Percentiles rank a stretch among this genome's conserved stretches.
phyloP scores from a whole-genome alignment of 345 rosid genomes.

The Camelina hispida region DNA sequence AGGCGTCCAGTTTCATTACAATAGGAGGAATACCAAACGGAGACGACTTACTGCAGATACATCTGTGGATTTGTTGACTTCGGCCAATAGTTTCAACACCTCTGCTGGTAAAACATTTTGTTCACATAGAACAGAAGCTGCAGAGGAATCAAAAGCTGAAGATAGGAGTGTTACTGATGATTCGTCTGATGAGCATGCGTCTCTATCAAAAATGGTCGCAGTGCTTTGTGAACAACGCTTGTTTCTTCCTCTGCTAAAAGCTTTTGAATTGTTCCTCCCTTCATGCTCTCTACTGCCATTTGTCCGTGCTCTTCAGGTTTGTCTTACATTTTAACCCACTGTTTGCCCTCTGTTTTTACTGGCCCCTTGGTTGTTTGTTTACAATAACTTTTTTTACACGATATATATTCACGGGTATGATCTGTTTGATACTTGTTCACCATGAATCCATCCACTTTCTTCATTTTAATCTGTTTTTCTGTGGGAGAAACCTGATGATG shows the following conservation, averaged over 20 bases:
- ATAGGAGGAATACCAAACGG: conserved; percentile 85
- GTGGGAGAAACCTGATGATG: conserved; percentile 29
- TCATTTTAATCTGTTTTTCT: background rate
- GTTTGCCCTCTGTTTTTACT: conserved; percentile 7
- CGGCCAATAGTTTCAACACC: conserved; percentile 48
- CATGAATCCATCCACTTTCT: conserved; percentile 16
- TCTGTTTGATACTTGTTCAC: conserved; percentile 11
- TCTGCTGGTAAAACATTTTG: conserved; percentile 41
- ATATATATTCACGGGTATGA: conserved; percentile 22
- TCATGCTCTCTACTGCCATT: conserved; percentile 89
- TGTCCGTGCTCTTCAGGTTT: conserved; percentile 97
- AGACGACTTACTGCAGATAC: conserved; percentile 73
- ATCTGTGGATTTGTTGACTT: conserved; percentile 50
- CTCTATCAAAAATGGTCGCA: conserved; percentile 93
- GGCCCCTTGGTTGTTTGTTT: conserved; percentile 10
- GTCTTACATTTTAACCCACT: conserved; percentile 38
- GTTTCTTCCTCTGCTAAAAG: conserved; percentile 91
- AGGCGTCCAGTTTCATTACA: conserved; percentile 75
- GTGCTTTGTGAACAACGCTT: conserved; percentile 89
- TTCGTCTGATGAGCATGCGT: conserved; percentile 64
- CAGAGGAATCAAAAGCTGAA: conserved; percentile 56
- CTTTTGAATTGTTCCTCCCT: conserved; percentile 98
- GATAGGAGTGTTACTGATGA: conserved; percentile 52
- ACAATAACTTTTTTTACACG: conserved; percentile 10
- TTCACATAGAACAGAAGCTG: conserved; percentile 49